Evolutionary conservation across 306 rosid genomes (phyloP), one percentile per base, ranked within the genome.

Genomic region (Cucumis cinereus): DNA sequence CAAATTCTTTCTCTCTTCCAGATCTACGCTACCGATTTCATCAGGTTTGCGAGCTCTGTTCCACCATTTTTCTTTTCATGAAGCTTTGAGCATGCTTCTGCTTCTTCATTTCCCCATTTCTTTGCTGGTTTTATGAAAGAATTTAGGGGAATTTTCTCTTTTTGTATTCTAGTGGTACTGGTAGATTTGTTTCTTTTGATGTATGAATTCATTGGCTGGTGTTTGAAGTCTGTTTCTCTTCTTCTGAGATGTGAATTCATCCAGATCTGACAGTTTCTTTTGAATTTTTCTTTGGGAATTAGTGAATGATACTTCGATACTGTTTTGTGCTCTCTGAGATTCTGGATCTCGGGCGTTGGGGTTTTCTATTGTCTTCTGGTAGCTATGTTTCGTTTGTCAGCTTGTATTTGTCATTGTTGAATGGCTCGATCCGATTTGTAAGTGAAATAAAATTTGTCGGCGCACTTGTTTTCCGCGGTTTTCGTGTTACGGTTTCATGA

Each of bases 181-280:
- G 10, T 49, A 55, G 57, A 69, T 71, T 72, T 72, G 59, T 26
- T 49, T 45, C 40, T 69, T 81, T 67, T 14, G 1, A 30, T 69
- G 36, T 26, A 24, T 54, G 41, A 52, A n/a, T 16, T 59, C 5
- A 33, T 26, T 36, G 72, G 24, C 19, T 26, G 1, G 36, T 30
- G 10, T 4, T 17, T 17, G 10, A 41, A 62, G 35, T 4, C 10
- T 54, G 64, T 58, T 68, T n/a, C 16, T 9, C n/a, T 43, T 16
- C 38, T 26, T 26, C 12, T 53, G 28, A 24, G 20, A 1, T 6
- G 38, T 13, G 1, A 67, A 77, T 20, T 72, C 30, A 60, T 63
- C 70, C 77, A 84, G 90, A 82, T 87, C 90, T 87, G 85, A 45
- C 14, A 41, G 72, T 62, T 62, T 69, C 7, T 28, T 1, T 61